Evolutionary conservation across 2,329 filamentous ascomycete genomes (phyloP), one percentile per base, ranked within the genome.

Genomic region (Dothiorella sarmentorum): DNA sequence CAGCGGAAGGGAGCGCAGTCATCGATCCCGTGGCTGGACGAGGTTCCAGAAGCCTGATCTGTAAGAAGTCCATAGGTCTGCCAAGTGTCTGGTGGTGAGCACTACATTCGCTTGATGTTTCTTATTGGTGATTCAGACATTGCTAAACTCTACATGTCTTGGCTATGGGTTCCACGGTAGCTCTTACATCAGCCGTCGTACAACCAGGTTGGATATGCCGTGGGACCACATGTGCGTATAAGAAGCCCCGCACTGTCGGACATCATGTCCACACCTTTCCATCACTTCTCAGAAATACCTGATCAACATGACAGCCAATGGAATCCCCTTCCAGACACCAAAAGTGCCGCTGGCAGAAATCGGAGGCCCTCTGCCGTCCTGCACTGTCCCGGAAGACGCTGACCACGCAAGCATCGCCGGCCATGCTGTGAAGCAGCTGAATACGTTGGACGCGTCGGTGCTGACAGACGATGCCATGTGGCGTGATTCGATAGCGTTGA

Each of bases 1-100:
- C 80, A 87, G 72, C 83, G 79, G 66, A 72, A 77, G 20, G 87
- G 87, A 0, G 86, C 86, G 4, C 85, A 87, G 75, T 81, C 78
- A 60, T 82, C 84, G 24, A 89, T 90, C 66, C 87, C 87, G 0
- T 87, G 83, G 82, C 75, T 80, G 27, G 80, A 85, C 59, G 81
- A 85, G 61, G 71, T 82, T 4, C 69, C 69, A 2, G 59, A 63
- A 24, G 58, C 63, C 9, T 70, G 17, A 56, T n/a, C n/a, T n/a
- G n/a, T n/a, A n/a, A n/a, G n/a, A n/a, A n/a, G n/a, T n/a, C n/a
- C n/a, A n/a, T n/a, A n/a, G n/a, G n/a, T n/a, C n/a, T n/a, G n/a
- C n/a, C n/a, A n/a, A n/a, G n/a, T n/a, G n/a, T n/a, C n/a, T n/a
- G n/a, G n/a, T n/a, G n/a, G n/a, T n/a, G n/a, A n/a, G n/a, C n/a